phyloP scores from a whole-genome alignment of 2,329 filamentous ascomycete genomes.

The Colletotrichum trifolii region DNA sequence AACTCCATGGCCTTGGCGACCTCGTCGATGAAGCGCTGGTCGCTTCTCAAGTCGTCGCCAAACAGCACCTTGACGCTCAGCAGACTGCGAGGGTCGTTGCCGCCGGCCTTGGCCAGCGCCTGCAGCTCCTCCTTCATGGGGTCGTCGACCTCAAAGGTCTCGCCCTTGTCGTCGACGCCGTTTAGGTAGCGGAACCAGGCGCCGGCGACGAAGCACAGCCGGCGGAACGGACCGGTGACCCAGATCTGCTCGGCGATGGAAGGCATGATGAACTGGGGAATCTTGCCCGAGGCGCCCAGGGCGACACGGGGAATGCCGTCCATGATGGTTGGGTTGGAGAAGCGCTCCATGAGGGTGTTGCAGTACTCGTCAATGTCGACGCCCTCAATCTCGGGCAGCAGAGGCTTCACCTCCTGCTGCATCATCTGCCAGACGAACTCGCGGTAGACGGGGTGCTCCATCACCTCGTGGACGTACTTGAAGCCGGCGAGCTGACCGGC shows the following conservation, averaged over 20 bases:
- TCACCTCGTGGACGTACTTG: conserved; percentile 65
- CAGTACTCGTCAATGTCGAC: conserved; percentile 64
- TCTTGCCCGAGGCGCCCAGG: conserved; percentile 64
- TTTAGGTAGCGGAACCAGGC: conserved; percentile 64
- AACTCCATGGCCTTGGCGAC: conserved; percentile 59
- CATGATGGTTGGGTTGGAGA: conserved; percentile 67
- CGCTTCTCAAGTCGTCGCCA: conserved; percentile 60
- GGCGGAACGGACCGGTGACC: conserved; percentile 55
- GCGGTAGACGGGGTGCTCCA: conserved; percentile 58
- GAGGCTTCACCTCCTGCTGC: conserved; percentile 64
- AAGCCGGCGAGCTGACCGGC: conserved; percentile 62
- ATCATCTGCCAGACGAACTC: conserved; percentile 65
- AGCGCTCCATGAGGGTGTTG: conserved; percentile 63
- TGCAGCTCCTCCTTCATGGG: conserved; percentile 61
- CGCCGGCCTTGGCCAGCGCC: conserved; percentile 56
- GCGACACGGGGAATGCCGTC: conserved; percentile 64
- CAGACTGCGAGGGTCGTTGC: conserved; percentile 53
- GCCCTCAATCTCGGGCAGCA: conserved; percentile 60
- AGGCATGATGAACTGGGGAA: conserved; percentile 63
- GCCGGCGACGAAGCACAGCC: conserved; percentile 59
- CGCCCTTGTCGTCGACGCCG: conserved; percentile 60
- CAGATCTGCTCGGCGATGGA: conserved; percentile 59
- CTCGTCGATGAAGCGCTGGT: conserved; percentile 59
- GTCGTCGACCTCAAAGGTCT: conserved; percentile 55
- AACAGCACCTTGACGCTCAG: conserved; percentile 60